Evolutionary conservation across 306 rosid species (phyloP), one percentile per base, ranked within the genome.

Genomic region (Corylus heterophylla): DNA sequence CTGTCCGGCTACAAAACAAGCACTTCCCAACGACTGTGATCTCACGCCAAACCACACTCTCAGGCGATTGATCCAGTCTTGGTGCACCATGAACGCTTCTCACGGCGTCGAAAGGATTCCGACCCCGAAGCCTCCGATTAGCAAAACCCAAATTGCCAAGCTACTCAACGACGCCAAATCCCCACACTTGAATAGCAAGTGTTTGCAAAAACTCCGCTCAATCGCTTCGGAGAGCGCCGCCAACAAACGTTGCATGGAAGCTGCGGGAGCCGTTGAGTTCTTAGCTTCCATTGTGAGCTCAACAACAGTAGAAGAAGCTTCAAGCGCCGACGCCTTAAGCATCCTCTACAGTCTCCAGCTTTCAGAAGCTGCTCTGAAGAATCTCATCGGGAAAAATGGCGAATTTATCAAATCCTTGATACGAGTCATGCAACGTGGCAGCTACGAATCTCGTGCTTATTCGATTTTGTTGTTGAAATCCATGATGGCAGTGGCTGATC

Each of bases 1-100:
- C 7, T 95, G 98, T 61, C 98, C 98, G 0, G 91, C 89, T 14
- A 86, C 98, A 22, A 95, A 91, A 42, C 97, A 86, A 75, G 37
- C 48, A 1, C 85, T 93, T 22, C 63, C 85, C 3, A 62, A 79
- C 31, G 77, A 62, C 18, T 70, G 82, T 6, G 90, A 87, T 29
- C 85, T 92, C 2, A 92, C 94, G 4, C 98, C 98, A 4, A 95
- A 95, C 75, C 98, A 91, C 82, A 95, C 97, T 44, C 92, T 95
- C 59, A 91, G 98, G 54, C 88, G 98, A 8, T 51, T 95, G 70
- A 87, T 90, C 42, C 98, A 92, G 72, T 84, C 97, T 1, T 95
- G 98, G 98, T 95, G 98, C 77, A 91, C 89, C 17, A 17, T 92
- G 48, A 93, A 95, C 76, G 88, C 97, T 7, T 90, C 98, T 1